Evolutionary conservation across 2,329 filamentous ascomycete genomes (phyloP).

Genomic region (Paracoccidioides brasiliensis): DNA sequence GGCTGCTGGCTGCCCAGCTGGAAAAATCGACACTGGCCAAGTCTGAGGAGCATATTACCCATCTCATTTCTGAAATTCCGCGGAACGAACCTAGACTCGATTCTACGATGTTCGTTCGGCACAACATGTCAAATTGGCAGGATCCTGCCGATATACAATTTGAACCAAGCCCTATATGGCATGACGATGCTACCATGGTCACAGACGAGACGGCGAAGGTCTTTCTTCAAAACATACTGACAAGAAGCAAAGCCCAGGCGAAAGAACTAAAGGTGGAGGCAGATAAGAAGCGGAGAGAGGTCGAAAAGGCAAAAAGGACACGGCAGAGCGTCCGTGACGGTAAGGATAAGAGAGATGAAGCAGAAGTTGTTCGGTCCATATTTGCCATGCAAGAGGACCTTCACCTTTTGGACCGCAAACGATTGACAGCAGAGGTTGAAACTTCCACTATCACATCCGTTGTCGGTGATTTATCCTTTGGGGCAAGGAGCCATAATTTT

Average conservation of each 20-base stretch:
- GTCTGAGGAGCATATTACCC: conserved; percentile 58
- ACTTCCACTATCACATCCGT: conserved; percentile 81
- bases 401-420: conserved; percentile 70
- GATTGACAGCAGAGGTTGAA: conserved; percentile 82
- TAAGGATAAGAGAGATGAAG: conserved; percentile 77
- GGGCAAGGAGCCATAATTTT: conserved; percentile 92
- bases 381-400: conserved; percentile 75
- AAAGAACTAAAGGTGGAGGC: conserved; percentile 69
- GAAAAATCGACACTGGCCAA: conserved; percentile 67
- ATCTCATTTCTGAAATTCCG: conserved; percentile 66
- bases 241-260: conserved; percentile 76
- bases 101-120: conserved; percentile 93
- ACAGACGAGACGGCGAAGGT: conserved; percentile 78
- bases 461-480: conserved; percentile 83
- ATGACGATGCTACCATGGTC: conserved; percentile 79
- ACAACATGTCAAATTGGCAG: conserved; percentile 72
- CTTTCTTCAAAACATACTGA: conserved; percentile 79
- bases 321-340: conserved; percentile 70
- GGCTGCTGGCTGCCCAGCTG: conserved; percentile 65
- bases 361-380: conserved; percentile 68
- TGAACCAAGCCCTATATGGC: conserved; percentile 92
- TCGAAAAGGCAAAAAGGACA: conserved; percentile 60
- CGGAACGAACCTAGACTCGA: conserved; percentile 82
- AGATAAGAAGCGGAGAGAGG: conserved; percentile 73
- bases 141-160: conserved; percentile 78